Percentiles rank a stretch among this genome's conserved stretches.
phyloP scores from a whole-genome alignment of 139 green algal genomes.

The Chlamydomonas asymmetrica region DNA sequence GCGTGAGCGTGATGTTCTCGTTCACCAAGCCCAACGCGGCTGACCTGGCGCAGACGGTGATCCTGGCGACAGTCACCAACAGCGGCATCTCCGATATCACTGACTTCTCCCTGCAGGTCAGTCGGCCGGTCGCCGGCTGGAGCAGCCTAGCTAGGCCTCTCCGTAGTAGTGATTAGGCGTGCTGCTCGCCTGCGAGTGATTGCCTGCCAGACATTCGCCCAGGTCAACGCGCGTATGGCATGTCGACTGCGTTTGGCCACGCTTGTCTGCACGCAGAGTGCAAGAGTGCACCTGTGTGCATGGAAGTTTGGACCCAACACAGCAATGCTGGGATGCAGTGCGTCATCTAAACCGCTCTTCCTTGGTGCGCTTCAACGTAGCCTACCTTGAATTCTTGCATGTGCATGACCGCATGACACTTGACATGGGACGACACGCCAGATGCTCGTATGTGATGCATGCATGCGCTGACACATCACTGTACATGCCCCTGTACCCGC shows the following conservation, averaged over 20 bases:
- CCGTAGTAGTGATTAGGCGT: not conserved
- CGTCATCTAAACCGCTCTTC: not conserved
- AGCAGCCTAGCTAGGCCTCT: not conserved
- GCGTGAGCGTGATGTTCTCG: slow-evolving; percentile 66
- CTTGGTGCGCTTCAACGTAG: not conserved
- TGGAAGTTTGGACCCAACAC: not conserved
- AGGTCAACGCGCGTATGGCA: not conserved
- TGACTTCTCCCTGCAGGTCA: slow-evolving; percentile 86
- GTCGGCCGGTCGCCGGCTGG: slow-evolving; percentile 30
- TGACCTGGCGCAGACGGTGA: slow-evolving; percentile 45
- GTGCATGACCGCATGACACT: not conserved
- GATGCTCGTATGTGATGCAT: no score
- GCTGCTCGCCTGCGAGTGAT: not conserved
- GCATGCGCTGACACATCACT: not conserved
- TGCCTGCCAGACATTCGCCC: no score
- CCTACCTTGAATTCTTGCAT: not conserved
- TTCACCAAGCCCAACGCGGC: slow-evolving; percentile 61
- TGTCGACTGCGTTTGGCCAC: not conserved
- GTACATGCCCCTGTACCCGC: not conserved
- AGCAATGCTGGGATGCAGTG: not conserved
- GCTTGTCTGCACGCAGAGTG: not conserved
- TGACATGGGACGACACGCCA: not conserved
- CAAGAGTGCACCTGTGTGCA: no score
- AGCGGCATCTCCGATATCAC: slow-evolving; percentile 49
- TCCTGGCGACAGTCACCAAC: slow-evolving; percentile 77